A percentile compares a stretch with the other conserved stretches of the same genome.
Evolutionary conservation across 2,329 filamentous ascomycete species (phyloP).

Genomic region (Ophiostoma novo-ulmi): DNA sequence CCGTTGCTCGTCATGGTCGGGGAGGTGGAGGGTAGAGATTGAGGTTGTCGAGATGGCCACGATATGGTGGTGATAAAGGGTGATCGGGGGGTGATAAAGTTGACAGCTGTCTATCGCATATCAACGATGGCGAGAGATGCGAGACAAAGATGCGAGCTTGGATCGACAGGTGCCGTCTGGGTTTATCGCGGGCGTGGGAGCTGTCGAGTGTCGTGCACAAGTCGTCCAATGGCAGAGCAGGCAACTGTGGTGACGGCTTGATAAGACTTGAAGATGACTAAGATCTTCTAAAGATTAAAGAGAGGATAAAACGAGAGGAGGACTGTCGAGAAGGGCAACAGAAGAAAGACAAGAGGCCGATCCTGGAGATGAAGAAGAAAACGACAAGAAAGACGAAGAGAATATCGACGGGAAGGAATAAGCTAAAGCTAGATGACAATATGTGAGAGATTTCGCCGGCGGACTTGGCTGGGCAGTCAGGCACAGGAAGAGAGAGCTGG

Average conservation of each 20-base stretch:
- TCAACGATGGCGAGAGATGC: not conserved
- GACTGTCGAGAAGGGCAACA: not conserved
- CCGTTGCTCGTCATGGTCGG: slow-evolving; percentile 25
- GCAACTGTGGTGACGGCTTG: slow-evolving; percentile 16
- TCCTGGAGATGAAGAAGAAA: not conserved
- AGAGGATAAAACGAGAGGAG: not conserved
- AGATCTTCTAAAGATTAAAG: not conserved
- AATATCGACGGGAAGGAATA: not conserved
- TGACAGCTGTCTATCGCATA: not conserved
- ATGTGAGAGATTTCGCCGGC: slow-evolving; percentile 4
- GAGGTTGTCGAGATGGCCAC: slow-evolving; percentile 11
- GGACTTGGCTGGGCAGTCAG: not conserved
- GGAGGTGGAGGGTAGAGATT: not conserved
- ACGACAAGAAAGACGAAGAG: not conserved
- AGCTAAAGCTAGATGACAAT: not conserved
- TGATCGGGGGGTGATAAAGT: not conserved
- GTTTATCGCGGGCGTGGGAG: not conserved
- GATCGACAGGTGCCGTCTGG: slow-evolving; percentile 1
- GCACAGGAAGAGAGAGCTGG: not conserved
- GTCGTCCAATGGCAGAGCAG: slow-evolving; percentile 21
- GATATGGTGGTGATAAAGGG: not conserved
- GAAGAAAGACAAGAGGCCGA: not conserved
- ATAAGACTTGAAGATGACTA: not conserved
- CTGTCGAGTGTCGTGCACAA: not conserved
- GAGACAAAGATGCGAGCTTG: not conserved